These are phyloP conservation scores for Cercophora newfieldiana DNA, from an alignment of 495 filamentous ascomycete species.

Conservation along the genomic window DNA sequence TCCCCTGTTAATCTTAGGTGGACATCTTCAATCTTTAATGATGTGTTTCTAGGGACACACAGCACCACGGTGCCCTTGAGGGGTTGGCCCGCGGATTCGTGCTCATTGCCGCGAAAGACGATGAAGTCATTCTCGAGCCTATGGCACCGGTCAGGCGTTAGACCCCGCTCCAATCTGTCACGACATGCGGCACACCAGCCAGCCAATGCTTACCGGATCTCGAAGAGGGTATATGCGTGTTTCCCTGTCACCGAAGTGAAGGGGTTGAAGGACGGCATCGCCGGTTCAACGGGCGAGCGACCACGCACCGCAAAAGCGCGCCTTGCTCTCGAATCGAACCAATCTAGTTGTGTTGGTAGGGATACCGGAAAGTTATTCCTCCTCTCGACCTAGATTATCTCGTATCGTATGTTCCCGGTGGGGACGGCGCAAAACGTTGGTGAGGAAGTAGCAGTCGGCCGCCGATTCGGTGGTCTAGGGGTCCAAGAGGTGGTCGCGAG, in stretches of 20 bases:
- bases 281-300: slow-evolving; percentile 3
- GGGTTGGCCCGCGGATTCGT: slow-evolving; percentile 73
- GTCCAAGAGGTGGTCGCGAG: background rate
- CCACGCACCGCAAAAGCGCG: background rate
- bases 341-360: background rate
- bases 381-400: background rate
- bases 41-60: slow-evolving; percentile 67
- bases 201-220: slow-evolving; percentile 50
- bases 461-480: background rate
- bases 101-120: slow-evolving; percentile 71
- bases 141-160: slow-evolving; percentile 9
- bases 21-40: slow-evolving; percentile 69
- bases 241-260: slow-evolving; percentile 47
- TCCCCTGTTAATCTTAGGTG: slow-evolving; percentile 70
- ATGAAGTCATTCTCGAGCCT: slow-evolving; percentile 80
- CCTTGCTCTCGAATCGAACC: background rate
- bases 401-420: background rate
- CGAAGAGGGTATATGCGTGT: slow-evolving; percentile 49
- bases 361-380: background rate
- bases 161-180: background rate
- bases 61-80: slow-evolving; percentile 74
- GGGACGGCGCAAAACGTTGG: background rate
- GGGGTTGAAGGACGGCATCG: slow-evolving; percentile 54
- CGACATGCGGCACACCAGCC: background rate
- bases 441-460: background rate